Evolutionary conservation across 768 basidiomycete species (phyloP).

Genomic region (Lactarius trivialis): DNA sequence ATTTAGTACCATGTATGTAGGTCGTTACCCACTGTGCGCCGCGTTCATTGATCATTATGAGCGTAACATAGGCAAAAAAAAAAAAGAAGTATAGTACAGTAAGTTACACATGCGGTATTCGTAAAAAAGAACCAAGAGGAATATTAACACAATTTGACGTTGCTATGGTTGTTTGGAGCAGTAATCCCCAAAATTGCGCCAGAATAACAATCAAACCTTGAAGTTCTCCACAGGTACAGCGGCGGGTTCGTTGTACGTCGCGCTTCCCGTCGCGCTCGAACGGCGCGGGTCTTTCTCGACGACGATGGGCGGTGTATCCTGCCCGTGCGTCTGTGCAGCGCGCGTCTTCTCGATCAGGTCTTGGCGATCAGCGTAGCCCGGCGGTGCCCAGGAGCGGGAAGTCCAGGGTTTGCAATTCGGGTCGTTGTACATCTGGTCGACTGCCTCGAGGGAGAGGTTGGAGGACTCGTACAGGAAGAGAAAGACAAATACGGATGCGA

Average conservation of each 20-base stretch:
- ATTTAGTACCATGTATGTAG: too few species aligned
- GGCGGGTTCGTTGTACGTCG: neutral
- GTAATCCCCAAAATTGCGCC: neutral
- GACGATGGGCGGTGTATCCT: too few species aligned
- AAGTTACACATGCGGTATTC: too few species aligned
- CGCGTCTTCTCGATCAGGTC: constrained; percentile 41
- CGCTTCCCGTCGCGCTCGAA: constrained; percentile 1
- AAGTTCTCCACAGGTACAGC: neutral
- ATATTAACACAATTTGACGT: too few species aligned
- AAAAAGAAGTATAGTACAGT: too few species aligned
- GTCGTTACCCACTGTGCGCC: too few species aligned
- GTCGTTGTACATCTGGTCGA: constrained; percentile 63
- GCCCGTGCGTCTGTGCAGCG: constrained; percentile 35
- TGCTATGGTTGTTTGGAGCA: neutral
- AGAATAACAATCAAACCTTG: neutral
- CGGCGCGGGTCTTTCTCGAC: neutral
- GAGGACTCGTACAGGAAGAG: constrained; percentile 74
- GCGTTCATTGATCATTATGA: too few species aligned
- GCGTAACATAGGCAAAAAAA: too few species aligned
- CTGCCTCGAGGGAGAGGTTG: constrained; percentile 58
- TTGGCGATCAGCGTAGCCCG: constrained; percentile 42
- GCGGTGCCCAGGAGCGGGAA: constrained; percentile 52
- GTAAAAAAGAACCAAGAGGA: too few species aligned
- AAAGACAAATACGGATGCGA: constrained; percentile 52
- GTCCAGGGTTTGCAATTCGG: constrained; percentile 62